Base-by-base conservation (phyloP, 352 stramenopile species). In the Phytopythium boreale region DNA sequence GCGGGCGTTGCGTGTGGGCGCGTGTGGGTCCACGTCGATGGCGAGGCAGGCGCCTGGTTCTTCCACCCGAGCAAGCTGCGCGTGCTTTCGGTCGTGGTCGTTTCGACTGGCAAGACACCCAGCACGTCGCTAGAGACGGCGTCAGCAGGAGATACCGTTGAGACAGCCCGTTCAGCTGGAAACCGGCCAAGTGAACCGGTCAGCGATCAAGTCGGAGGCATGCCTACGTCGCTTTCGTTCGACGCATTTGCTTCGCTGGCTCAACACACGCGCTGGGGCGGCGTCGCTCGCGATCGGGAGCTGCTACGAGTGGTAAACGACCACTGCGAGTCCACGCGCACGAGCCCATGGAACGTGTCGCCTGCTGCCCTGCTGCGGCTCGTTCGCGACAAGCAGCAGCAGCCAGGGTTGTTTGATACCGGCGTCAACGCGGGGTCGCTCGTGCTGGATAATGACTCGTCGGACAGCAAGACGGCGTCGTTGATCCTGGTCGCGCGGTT, bases 21-120 rank as follows among this genome's bases (percentile, higher is more conserved):
- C 7, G 58, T 96, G 10, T 97, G 90, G 90, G 73, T 96, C 10
- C 74, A 93, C 61, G 77, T 95, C 0, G 90, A 97, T 24, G 85
- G 73, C 1, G 84, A 96, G 22, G 24, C 72, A 17, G 87, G 89
- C 27, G 76, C 75, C 24, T 97, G 90, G 90, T 92, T 90, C 56
- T 84, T 91, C 52, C 79, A 95, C 62, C 79, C 82, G 31, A 89
- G 75, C 12, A 85, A 88, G 37, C 36, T 95, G 19, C 75, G 79
- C 5, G 22, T 27, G 7, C 24, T 34, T 31, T 49, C 55, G 5
- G 11, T 49, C 7, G 39, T 29, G 26, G n/a, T 37, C 9, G 11
- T 22, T 12, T 49, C 34, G 22, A 49, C 19, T 26, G 20, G 24
- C 9, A 29, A 47, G 19, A 1, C 26, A 14, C 14, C 36, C 19